These are phyloP conservation scores for Podospora australis DNA, from an alignment of 495 filamentous ascomycete species.

Conservation along the genomic window DNA sequence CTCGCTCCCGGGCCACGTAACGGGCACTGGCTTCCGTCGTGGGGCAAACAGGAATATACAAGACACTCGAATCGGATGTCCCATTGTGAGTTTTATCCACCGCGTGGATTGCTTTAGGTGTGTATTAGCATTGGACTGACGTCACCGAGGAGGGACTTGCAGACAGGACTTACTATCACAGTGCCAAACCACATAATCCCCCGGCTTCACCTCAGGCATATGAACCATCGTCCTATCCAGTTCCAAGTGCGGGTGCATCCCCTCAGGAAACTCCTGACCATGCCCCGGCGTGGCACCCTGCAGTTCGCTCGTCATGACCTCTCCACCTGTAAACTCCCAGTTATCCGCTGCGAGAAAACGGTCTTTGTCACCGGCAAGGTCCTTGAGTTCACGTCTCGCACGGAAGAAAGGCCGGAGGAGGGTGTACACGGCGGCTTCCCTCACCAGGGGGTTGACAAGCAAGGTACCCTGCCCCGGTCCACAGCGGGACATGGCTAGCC, in stretches of 20 bases:
- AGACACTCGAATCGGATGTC: slow-evolving; percentile 62
- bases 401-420: slow-evolving; percentile 82
- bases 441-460: slow-evolving; percentile 73
- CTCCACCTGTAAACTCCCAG: slow-evolving; percentile 47
- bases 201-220: slow-evolving; percentile 67
- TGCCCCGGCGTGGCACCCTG: slow-evolving; percentile 72
- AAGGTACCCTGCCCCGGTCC: slow-evolving; percentile 72
- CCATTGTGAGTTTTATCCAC: slow-evolving; percentile 77
- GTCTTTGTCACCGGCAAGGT: slow-evolving; percentile 12
- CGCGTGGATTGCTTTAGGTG: slow-evolving; percentile 56
- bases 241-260: slow-evolving; percentile 71
- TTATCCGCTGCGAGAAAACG: slow-evolving; percentile 20
- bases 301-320: slow-evolving; percentile 47
- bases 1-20: slow-evolving; percentile 62
- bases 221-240: slow-evolving; percentile 72
- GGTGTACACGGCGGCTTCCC: slow-evolving; percentile 68
- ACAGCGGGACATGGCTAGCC: slow-evolving; percentile 71
- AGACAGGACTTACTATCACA: slow-evolving; percentile 57
- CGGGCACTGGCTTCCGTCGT: slow-evolving; percentile 65
- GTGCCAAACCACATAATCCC: slow-evolving; percentile 89
- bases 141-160: neutral
- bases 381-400: slow-evolving; percentile 27
- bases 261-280: slow-evolving; percentile 67
- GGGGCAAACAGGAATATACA: slow-evolving; percentile 85
- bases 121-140: slow-evolving; percentile 24